Percentiles rank a stretch among this genome's conserved stretches.
phyloP scores from a whole-genome alignment of 164 flowering plant species.

The Saururus chinensis region DNA sequence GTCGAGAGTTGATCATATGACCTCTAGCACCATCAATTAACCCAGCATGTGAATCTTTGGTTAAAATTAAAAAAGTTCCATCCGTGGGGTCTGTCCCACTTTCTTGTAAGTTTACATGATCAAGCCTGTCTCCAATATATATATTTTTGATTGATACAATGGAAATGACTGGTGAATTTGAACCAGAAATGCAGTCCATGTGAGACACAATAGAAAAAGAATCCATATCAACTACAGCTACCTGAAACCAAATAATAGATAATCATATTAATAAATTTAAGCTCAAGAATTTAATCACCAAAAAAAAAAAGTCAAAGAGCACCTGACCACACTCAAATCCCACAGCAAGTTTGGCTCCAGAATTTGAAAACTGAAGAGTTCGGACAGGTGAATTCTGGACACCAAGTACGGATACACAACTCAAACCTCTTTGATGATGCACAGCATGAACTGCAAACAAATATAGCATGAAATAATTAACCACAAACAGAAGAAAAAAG shows the following conservation, averaged over 20 bases:
- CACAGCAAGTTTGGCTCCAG: slow-evolving; percentile 58
- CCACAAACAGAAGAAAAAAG: not conserved
- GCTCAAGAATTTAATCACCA: not conserved
- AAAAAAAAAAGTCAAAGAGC: slow-evolving; percentile 3
- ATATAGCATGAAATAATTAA: too few relatives aligned
- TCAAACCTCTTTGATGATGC: slow-evolving; percentile 32
- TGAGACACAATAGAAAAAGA: slow-evolving; percentile 39
- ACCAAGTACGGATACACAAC: slow-evolving; percentile 44
- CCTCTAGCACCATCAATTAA: slow-evolving; percentile 43
- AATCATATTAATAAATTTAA: not conserved
- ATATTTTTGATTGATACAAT: slow-evolving; percentile 21
- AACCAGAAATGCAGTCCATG: slow-evolving; percentile 28
- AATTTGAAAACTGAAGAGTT: slow-evolving; percentile 29
- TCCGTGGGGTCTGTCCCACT: slow-evolving; percentile 5
- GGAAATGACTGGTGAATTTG: slow-evolving; percentile 43
- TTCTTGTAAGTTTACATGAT: slow-evolving; percentile 7
- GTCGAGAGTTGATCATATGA: slow-evolving; percentile 23
- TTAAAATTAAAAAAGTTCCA: slow-evolving; percentile 38
- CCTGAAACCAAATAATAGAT: slow-evolving; percentile 30
- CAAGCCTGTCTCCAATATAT: slow-evolving; percentile 20
- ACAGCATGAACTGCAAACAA: slow-evolving; percentile 25
- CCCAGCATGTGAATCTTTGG: slow-evolving; percentile 46
- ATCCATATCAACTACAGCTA: slow-evolving; percentile 52
- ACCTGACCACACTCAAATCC: slow-evolving; percentile 78
- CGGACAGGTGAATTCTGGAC: slow-evolving; percentile 51